phyloP scores from a whole-genome alignment of 805 yeast species.

The Cyberlindnera americana region DNA sequence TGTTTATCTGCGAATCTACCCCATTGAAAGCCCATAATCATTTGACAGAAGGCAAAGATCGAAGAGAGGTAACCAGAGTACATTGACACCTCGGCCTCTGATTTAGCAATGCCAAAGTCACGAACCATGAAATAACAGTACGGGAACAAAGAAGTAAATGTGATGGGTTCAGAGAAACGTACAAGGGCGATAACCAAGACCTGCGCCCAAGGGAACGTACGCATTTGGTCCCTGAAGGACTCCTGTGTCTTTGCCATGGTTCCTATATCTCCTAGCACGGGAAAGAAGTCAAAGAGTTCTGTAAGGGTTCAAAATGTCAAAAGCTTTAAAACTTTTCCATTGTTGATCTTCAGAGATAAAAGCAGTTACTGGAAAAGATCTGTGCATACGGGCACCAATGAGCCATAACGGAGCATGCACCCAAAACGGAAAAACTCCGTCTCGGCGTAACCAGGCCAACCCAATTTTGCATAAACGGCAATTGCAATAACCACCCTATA shows the following conservation, averaged over 20 bases:
- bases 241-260: conserved; percentile 6
- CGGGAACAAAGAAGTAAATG: conserved; percentile 62
- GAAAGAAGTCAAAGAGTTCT: too few relatives aligned
- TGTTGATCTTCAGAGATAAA: too few relatives aligned
- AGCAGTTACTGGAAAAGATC: too few relatives aligned
- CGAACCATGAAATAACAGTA: conserved; percentile 61
- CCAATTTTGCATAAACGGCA: too few relatives aligned
- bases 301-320: too few relatives aligned
- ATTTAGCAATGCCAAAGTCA: conserved; percentile 49
- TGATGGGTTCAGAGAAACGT: conserved; percentile 58
- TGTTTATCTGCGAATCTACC: conserved; percentile 49
- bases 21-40: conserved; percentile 57
- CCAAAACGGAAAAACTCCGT: too few relatives aligned
- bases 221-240: conserved; percentile 47
- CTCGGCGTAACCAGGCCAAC: too few relatives aligned
- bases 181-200: conserved; percentile 38
- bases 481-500: too few relatives aligned
- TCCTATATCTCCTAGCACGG: not conserved
- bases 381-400: too few relatives aligned
- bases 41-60: conserved; percentile 59
- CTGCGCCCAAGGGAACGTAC: conserved; percentile 55
- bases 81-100: conserved; percentile 50
- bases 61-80: conserved; percentile 63
- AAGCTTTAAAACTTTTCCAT: too few relatives aligned
- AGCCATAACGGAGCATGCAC: too few relatives aligned